phyloP scores from a whole-genome alignment of 768 basidiomycete species.

The Gloeophyllum trabeum region DNA sequence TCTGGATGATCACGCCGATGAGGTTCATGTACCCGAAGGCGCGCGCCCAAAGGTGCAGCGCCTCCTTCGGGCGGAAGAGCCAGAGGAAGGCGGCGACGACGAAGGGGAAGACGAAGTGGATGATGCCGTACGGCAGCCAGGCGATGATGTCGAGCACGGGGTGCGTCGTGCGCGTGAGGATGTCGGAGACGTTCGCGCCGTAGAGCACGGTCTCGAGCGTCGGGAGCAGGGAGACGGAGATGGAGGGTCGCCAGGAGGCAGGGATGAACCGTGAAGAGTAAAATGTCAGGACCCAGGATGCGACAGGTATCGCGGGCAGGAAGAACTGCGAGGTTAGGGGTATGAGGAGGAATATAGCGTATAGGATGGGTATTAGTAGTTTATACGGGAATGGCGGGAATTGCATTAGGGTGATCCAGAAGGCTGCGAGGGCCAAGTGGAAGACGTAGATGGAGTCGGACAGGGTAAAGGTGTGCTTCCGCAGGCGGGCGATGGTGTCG shows the following conservation, averaged over 20 bases:
- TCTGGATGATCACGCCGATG: slow-evolving; percentile 77
- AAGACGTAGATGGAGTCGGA: slow-evolving; percentile 55
- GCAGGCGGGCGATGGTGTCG: slow-evolving; percentile 51
- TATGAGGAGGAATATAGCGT: slow-evolving; percentile 56
- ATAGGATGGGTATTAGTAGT: slow-evolving; percentile 66
- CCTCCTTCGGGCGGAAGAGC: slow-evolving; percentile 78
- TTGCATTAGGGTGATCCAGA: slow-evolving; percentile 70
- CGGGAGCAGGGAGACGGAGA: slow-evolving; percentile 88
- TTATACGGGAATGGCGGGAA: slow-evolving; percentile 62
- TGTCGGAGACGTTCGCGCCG: slow-evolving; percentile 95
- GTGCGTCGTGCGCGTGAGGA: slow-evolving; percentile 90
- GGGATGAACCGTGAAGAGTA: slow-evolving; percentile 87
- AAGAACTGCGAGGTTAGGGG: slow-evolving; percentile 90
- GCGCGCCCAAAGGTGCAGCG: slow-evolving; percentile 74
- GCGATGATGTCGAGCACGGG: slow-evolving; percentile 87
- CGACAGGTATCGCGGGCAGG: slow-evolving; percentile 76
- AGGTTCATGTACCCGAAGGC: slow-evolving; percentile 93
- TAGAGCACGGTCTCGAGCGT: slow-evolving; percentile 93
- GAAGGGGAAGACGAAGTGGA: slow-evolving; percentile 84
- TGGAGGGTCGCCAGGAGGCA: slow-evolving; percentile 56
- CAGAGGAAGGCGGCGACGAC: slow-evolving; percentile 78
- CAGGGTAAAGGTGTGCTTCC: slow-evolving; percentile 40
- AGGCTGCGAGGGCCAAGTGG: slow-evolving; percentile 47
- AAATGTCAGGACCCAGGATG: slow-evolving; percentile 79
- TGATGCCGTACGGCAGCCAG: slow-evolving; percentile 95